Conservation (phyloP, 257 asterid species). For the Plantago major region DNA sequence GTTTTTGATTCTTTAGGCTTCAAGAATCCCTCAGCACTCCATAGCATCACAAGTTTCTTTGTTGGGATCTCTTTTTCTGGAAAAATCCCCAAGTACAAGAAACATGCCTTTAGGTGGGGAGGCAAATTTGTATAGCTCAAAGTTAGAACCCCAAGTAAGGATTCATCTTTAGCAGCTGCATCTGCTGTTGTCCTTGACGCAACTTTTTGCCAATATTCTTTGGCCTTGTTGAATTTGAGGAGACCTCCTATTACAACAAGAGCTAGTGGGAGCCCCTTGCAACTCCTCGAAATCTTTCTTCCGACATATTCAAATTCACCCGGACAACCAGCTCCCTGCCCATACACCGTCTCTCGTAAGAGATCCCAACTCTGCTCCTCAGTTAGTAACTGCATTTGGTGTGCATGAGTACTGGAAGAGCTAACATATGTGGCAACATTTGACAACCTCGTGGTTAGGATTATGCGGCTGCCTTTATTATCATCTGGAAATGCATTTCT, state of each 20-base stretch:
- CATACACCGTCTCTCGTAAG: background rate
- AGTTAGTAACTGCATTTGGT: background rate
- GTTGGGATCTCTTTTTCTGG: background rate
- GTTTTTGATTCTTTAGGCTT: background rate
- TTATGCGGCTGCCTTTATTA: background rate
- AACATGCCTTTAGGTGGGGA: conserved; percentile 1
- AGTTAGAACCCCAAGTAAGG: background rate
- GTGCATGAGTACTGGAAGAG: too few relatives aligned
- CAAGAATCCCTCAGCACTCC: conserved; percentile 8
- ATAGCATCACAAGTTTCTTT: background rate
- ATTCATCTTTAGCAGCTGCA: background rate
- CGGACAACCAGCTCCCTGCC: background rate
- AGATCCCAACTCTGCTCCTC: background rate
- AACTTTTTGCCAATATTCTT: background rate
- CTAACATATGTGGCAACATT: too few relatives aligned
- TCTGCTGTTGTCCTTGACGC: background rate
- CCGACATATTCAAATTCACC: background rate
- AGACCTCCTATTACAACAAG: too few relatives aligned
- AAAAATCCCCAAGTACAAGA: background rate
- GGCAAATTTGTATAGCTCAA: conserved; percentile 5
- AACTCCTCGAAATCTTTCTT: too few relatives aligned
- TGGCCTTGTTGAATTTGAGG: background rate
- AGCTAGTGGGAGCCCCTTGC: too few relatives aligned
- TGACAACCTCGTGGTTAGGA: background rate
- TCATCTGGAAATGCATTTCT: background rate